phyloP scores from a whole-genome alignment of 2,329 filamentous ascomycete genomes.

The Xylaria sp. region DNA sequence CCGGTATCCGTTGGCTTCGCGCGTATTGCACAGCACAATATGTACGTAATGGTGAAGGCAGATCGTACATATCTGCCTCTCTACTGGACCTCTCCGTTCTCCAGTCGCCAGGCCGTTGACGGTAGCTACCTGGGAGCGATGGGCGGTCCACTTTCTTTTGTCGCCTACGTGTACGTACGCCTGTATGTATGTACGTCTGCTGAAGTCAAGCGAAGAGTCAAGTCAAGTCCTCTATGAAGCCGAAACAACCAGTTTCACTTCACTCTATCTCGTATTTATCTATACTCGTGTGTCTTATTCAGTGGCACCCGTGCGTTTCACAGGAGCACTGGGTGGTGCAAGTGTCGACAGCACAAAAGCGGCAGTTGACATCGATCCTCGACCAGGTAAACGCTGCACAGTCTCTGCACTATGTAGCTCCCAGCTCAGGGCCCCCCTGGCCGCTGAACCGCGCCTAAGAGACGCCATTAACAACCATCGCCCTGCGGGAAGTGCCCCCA shows the following conservation, averaged over 20 bases:
- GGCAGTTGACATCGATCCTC: conserved; percentile 7
- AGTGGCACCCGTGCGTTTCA: background rate
- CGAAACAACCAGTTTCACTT: conserved; percentile 7
- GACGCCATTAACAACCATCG: background rate
- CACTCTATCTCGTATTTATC: conserved; percentile 1
- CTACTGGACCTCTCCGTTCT: background rate
- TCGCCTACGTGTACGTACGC: conserved; percentile 2
- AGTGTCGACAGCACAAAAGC: conserved; percentile 8
- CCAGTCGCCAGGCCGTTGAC: background rate
- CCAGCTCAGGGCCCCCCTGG: too few relatives aligned
- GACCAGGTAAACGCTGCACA: background rate
- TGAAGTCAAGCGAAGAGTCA: background rate
- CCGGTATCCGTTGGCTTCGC: background rate
- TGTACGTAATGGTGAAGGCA: background rate
- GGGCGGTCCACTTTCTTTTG: background rate
- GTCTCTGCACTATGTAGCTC: background rate
- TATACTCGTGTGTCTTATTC: background rate
- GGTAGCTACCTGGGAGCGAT: background rate
- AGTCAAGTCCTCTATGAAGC: background rate
- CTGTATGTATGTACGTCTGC: background rate
- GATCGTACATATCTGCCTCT: background rate
- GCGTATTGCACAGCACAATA: background rate
- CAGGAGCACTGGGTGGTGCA: background rate
- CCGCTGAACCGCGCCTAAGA: background rate
- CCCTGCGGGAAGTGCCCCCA: conserved; percentile 3